Evolutionary conservation across 2,329 filamentous ascomycete species (phyloP).

Genomic region (Colletotrichum higginsianum): DNA sequence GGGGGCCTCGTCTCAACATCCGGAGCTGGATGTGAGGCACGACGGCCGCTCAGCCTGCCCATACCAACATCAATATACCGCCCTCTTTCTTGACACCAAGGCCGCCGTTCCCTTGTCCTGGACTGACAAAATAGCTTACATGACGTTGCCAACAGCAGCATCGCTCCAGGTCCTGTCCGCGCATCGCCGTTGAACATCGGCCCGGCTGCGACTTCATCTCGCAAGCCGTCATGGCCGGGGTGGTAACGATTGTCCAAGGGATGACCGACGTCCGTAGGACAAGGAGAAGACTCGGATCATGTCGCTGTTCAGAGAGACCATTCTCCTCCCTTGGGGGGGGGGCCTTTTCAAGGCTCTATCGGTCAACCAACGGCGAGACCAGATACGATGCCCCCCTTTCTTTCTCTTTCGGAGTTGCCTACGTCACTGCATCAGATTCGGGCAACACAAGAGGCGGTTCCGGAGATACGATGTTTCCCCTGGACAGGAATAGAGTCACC

Average conservation of each 20-base stretch:
- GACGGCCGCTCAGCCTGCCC: neutral
- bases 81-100: neutral
- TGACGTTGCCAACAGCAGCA: neutral
- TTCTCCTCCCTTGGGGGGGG: neutral
- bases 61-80: conserved; percentile 15
- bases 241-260: neutral
- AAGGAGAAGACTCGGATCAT: neutral
- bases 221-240: conserved; percentile 1
- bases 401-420: neutral
- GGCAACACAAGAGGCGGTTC: neutral
- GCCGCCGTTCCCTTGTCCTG: neutral
- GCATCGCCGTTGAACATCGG: conserved; percentile 17
- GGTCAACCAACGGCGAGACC: neutral
- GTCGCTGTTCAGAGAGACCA: conserved; percentile 2
- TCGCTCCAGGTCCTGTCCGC: conserved; percentile 12
- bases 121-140: neutral
- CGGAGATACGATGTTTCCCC: neutral
- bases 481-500: conserved; percentile 6
- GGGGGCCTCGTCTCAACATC: conserved; percentile 19
- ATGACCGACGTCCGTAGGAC: conserved; percentile 5
- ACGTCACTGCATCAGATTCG: neutral
- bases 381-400: neutral
- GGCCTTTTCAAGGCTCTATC: neutral
- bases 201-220: conserved; percentile 26
- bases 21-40: conserved; percentile 1